phyloP scores from a whole-genome alignment of 805 yeast genomes.

The Priceomyces castillae region DNA sequence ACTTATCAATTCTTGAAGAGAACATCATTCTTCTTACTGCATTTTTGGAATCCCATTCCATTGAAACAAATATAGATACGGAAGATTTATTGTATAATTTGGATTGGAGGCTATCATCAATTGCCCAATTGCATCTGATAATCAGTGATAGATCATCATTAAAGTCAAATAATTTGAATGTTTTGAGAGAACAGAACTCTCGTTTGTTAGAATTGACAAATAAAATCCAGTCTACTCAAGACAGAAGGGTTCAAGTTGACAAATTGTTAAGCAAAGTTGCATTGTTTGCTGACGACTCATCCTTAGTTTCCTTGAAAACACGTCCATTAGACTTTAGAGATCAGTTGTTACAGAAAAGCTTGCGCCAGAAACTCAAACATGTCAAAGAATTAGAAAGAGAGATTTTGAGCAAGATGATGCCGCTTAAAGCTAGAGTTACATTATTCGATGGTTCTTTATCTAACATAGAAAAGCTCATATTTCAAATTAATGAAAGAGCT shows the following conservation, averaged over 20 bases:
- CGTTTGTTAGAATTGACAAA: slow-evolving; percentile 8
- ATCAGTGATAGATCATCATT: not conserved
- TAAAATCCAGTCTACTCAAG: slow-evolving; percentile 15
- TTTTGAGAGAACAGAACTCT: slow-evolving; percentile 3
- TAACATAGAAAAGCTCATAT: slow-evolving; percentile 28
- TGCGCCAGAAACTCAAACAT: slow-evolving; percentile 26
- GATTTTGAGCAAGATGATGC: slow-evolving; percentile 26
- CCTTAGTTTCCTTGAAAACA: slow-evolving; percentile 11
- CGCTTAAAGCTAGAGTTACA: slow-evolving; percentile 28
- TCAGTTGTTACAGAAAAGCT: slow-evolving; percentile 19
- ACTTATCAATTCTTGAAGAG: slow-evolving; percentile 18
- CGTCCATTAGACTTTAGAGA: slow-evolving; percentile 32
- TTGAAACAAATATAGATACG: not conserved
- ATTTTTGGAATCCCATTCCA: slow-evolving; percentile 11
- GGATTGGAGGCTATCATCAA: slow-evolving; percentile 16
- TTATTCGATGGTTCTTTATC: slow-evolving; percentile 16
- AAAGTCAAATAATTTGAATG: not conserved
- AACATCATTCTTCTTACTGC: slow-evolving; percentile 16
- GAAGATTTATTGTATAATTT: slow-evolving; percentile 11
- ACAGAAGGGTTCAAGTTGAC: slow-evolving; percentile 20
- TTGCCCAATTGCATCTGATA: slow-evolving; percentile 9
- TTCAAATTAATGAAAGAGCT: slow-evolving; percentile 23
- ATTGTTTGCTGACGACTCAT: slow-evolving; percentile 10
- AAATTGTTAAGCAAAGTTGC: slow-evolving; percentile 26
- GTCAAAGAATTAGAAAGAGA: slow-evolving; percentile 23